Conservation (phyloP, 371 early-diverging fungal genomes). For the Lichtheimia ornata region DNA sequence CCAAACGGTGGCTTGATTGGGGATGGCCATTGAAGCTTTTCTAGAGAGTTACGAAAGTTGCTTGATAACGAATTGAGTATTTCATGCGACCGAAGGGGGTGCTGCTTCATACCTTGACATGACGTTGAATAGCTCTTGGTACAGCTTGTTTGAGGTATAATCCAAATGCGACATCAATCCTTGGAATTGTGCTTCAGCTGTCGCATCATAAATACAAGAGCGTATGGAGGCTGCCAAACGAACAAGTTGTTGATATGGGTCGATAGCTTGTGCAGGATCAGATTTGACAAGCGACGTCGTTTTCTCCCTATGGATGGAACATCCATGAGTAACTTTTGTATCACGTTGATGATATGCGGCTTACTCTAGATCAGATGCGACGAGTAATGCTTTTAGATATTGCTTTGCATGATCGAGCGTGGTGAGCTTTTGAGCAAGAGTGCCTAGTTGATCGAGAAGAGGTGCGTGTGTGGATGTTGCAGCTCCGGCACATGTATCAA, state of each 20-base stretch:
- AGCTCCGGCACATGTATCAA: constrained; percentile 12
- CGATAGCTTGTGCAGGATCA: constrained; percentile 40
- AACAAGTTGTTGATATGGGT: constrained; percentile 45
- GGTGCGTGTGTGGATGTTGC: constrained; percentile 7
- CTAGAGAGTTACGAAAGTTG: constrained; percentile 47
- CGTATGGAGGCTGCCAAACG: constrained; percentile 23
- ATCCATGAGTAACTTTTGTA: neutral
- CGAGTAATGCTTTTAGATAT: constrained; percentile 36
- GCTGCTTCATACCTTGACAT: constrained; percentile 38
- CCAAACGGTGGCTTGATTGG: constrained; percentile 47
- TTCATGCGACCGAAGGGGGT: neutral
- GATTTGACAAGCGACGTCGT: constrained; percentile 31
- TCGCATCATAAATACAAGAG: constrained; percentile 9
- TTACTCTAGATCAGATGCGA: constrained; percentile 40
- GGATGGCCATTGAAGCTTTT: constrained; percentile 55
- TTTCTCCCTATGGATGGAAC: constrained; percentile 22
- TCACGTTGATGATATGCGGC: neutral
- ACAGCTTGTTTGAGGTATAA: constrained; percentile 27
- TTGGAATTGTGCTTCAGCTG: constrained; percentile 11
- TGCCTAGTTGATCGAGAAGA: constrained; percentile 14
- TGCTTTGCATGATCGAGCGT: constrained; percentile 27
- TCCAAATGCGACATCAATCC: constrained; percentile 27
- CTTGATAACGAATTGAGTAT: constrained; percentile 14
- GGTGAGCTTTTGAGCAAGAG: constrained; percentile 26
- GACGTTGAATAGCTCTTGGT: constrained; percentile 39